phyloP scores from a whole-genome alignment of 2,329 filamentous ascomycete species.

The Fusarium mangiferae region DNA sequence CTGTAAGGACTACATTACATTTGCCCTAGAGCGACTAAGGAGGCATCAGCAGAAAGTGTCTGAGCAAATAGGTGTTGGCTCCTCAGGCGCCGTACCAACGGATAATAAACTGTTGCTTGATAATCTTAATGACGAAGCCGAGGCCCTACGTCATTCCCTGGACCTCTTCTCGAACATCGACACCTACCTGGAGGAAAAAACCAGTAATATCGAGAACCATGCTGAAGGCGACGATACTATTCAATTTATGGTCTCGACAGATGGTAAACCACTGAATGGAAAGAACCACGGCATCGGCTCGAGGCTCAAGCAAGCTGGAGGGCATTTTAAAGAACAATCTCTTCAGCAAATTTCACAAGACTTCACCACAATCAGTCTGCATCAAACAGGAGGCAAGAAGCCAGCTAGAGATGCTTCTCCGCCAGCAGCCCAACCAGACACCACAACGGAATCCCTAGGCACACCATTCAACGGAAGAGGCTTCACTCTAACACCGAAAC shows the following conservation, averaged over 20 bases:
- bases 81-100: fast-evolving
- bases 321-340: background rate
- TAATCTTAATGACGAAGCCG: background rate
- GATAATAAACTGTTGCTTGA: background rate
- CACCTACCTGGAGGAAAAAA: background rate
- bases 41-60: background rate
- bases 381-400: background rate
- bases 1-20: background rate
- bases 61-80: background rate
- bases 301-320: background rate
- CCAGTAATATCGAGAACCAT: background rate
- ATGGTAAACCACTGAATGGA: background rate
- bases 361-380: background rate
- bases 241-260: background rate
- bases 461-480: background rate
- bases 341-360: background rate
- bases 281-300: background rate
- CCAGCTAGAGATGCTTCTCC: background rate
- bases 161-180: background rate
- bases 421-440: background rate
- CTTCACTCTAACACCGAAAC: background rate
- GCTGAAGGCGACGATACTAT: background rate
- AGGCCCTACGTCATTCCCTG: background rate
- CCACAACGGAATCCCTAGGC: background rate
- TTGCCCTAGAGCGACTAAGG: background rate